A percentile compares a stretch with the other conserved stretches of the same genome.
phyloP scores from a whole-genome alignment of 495 filamentous ascomycete genomes.

The Evernia prunastri region DNA sequence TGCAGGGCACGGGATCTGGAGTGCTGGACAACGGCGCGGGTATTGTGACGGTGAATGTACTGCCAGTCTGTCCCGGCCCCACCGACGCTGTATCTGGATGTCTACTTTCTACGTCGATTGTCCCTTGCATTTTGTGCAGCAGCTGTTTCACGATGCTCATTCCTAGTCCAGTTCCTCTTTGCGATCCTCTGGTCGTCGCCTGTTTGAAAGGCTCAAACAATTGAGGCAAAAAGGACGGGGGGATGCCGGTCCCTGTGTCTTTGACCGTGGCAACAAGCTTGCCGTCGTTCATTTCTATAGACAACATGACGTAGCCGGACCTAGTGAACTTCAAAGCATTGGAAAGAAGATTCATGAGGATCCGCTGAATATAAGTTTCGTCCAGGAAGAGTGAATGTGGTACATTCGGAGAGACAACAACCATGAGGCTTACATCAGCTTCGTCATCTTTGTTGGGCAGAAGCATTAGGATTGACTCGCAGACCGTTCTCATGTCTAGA shows the following conservation, averaged over 20 bases:
- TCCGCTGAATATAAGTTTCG: conserved; percentile 32
- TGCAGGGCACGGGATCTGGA: background rate
- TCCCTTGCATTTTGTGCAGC: conserved; percentile 51
- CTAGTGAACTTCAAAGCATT: conserved; percentile 43
- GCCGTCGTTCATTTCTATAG: conserved; percentile 21
- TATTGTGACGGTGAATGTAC: conserved; percentile 26
- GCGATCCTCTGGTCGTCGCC: conserved; percentile 54
- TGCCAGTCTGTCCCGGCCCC: conserved; percentile 22
- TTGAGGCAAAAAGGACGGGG: conserved; percentile 58
- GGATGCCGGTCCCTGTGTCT: conserved; percentile 66
- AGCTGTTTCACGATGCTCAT: conserved; percentile 64
- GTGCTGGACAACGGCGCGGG: conserved; percentile 19
- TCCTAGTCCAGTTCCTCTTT: conserved; percentile 58
- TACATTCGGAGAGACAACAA: conserved; percentile 27
- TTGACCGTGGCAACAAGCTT: conserved; percentile 39
- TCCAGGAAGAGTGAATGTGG: conserved; percentile 28
- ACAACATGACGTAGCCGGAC: conserved; percentile 35
- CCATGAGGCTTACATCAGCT: conserved; percentile 28
- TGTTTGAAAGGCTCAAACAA: conserved; percentile 68
- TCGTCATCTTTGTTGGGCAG: conserved; percentile 28
- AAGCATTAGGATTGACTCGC: conserved; percentile 28
- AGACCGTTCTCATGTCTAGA: conserved; percentile 28
- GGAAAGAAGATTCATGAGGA: conserved; percentile 44
- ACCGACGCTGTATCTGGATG: conserved; percentile 22
- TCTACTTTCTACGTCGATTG: conserved; percentile 53